phyloP scores from a whole-genome alignment of 768 basidiomycete species.

The Panellus pusillus region DNA sequence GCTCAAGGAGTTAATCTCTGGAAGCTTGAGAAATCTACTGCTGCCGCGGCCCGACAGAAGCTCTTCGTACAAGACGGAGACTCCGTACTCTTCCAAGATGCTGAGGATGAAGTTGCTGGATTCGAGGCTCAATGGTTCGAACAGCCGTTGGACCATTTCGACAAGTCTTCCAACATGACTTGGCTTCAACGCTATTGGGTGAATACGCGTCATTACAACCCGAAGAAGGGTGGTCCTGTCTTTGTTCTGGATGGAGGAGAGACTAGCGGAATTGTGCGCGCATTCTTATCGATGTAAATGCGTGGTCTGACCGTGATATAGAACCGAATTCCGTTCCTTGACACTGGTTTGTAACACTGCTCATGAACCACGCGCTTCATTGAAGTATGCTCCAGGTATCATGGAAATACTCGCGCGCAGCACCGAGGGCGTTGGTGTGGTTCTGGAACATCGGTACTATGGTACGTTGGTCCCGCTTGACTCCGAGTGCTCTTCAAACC shows the following conservation, averaged over 20 bases:
- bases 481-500: neutral
- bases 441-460: conserved; percentile 94
- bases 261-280: conserved; percentile 73
- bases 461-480: conserved; percentile 39
- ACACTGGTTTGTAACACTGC: conserved; percentile 42
- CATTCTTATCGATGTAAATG: conserved; percentile 41
- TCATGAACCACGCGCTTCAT: neutral
- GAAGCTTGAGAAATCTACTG: conserved; percentile 43
- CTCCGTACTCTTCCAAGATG: neutral
- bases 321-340: conserved; percentile 58
- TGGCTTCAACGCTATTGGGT: conserved; percentile 94
- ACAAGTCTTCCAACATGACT: conserved; percentile 50
- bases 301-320: conserved; percentile 19
- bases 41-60: conserved; percentile 15
- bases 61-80: conserved; percentile 25
- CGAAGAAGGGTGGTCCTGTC: conserved; percentile 74
- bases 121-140: conserved; percentile 70
- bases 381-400: conserved; percentile 45
- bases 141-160: conserved; percentile 86
- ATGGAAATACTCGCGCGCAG: conserved; percentile 81
- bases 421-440: conserved; percentile 84
- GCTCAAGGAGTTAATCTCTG: conserved; percentile 68
- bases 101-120: conserved; percentile 28
- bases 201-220: conserved; percentile 75
- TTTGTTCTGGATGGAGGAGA: conserved; percentile 93